Evolutionary conservation across 306 rosid genomes (phyloP).

Genomic region (Dalbergia oliveri): DNA sequence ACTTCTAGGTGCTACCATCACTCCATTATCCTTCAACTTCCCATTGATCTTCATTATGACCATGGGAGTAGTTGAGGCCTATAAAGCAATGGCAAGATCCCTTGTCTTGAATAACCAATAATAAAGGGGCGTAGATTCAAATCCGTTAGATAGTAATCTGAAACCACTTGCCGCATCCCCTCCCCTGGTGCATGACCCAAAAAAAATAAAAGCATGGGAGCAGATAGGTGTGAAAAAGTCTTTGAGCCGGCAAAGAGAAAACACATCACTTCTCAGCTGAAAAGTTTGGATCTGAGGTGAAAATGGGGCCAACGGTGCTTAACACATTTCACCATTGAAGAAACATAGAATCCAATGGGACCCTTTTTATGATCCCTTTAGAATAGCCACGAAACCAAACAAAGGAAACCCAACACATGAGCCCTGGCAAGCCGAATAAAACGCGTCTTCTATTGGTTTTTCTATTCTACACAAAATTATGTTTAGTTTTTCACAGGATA

Average conservation of each 20-base stretch:
- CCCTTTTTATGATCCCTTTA: constrained; percentile 41
- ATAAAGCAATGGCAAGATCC: too few species aligned
- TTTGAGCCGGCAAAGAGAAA: constrained; percentile 1
- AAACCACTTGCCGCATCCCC: too few species aligned
- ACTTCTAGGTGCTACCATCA: too few species aligned
- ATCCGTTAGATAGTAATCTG: too few species aligned
- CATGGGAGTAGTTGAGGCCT: too few species aligned
- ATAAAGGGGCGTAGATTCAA: too few species aligned
- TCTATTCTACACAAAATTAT: constrained; percentile 18
- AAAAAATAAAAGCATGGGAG: too few species aligned
- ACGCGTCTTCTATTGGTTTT: constrained; percentile 22
- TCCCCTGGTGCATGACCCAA: too few species aligned
- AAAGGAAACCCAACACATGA: constrained; percentile 15
- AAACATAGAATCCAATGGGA: constrained; percentile 49
- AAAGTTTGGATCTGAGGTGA: constrained; percentile 35
- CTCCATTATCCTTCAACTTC: too few species aligned
- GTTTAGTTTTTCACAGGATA: constrained; percentile 38
- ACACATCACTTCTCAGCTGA: constrained; percentile 26
- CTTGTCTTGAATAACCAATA: too few species aligned
- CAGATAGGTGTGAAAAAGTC: background rate
- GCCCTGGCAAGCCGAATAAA: constrained; percentile 38
- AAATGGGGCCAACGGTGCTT: background rate
- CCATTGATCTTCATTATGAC: too few species aligned
- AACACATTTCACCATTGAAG: constrained; percentile 31
- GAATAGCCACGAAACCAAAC: constrained; percentile 46